Conservation (phyloP, 2,329 filamentous ascomycete species). For the Catunica adiposa region DNA sequence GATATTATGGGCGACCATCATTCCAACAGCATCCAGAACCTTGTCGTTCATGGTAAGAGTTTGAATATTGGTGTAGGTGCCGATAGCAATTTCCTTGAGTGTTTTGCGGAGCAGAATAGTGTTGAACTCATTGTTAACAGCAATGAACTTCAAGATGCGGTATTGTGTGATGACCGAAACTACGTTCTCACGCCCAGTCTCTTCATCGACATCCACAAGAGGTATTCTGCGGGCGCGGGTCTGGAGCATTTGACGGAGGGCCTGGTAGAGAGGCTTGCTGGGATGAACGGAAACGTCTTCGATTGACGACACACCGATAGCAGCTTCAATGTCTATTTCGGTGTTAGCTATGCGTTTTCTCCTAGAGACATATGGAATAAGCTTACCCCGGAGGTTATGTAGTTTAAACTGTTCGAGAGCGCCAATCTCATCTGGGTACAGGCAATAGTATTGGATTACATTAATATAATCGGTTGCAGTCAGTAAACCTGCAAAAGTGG, state of each 20-base stretch:
- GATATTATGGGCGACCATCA: conserved; percentile 84
- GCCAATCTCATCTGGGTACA: conserved; percentile 77
- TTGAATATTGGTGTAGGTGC: conserved; percentile 65
- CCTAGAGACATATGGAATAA: conserved; percentile 16
- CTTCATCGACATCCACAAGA: conserved; percentile 81
- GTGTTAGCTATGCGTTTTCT: background rate
- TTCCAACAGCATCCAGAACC: conserved; percentile 85
- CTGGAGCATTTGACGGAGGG: conserved; percentile 83
- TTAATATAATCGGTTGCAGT: conserved; percentile 98
- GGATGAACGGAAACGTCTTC: conserved; percentile 96
- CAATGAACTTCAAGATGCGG: conserved; percentile 95
- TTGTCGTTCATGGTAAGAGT: conserved; percentile 79
- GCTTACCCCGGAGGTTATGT: conserved; percentile 81
- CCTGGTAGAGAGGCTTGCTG: conserved; percentile 79
- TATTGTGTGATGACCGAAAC: conserved; percentile 97
- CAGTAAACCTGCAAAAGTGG: conserved; percentile 81
- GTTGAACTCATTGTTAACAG: conserved; percentile 74
- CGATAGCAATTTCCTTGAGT: conserved; percentile 66
- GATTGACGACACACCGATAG: conserved; percentile 75
- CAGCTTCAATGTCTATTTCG: conserved; percentile 64
- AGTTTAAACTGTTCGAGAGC: conserved; percentile 88
- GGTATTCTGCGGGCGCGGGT: conserved; percentile 88
- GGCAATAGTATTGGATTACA: conserved; percentile 97
- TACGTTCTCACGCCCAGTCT: conserved; percentile 81
- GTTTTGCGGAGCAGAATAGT: conserved; percentile 81